Evolutionary conservation across 768 basidiomycete genomes (phyloP).

Genomic region (Cantharellus anzutake): DNA sequence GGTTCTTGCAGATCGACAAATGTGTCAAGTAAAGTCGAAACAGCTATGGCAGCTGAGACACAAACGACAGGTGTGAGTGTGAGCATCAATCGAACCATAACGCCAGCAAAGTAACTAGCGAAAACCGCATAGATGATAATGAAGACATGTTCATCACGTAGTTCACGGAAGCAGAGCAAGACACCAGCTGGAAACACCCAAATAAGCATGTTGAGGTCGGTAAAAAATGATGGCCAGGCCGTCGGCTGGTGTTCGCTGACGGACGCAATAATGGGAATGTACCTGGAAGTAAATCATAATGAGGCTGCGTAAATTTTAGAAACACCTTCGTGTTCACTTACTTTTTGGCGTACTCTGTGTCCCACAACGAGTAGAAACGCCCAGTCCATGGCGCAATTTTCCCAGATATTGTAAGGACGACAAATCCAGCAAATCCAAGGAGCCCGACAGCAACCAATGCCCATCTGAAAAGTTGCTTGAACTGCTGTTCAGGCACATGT

Average conservation of each 20-base stretch:
- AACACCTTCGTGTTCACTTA: constrained; percentile 18
- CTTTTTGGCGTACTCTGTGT: constrained; percentile 98
- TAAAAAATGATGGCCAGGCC: constrained; percentile 99
- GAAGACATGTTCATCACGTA: constrained; percentile 94
- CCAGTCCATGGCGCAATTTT: constrained; percentile 99
- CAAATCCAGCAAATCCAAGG: constrained; percentile 53
- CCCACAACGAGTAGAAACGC: constrained; percentile 98
- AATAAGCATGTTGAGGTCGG: constrained; percentile 95
- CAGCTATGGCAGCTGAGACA: constrained; percentile 75
- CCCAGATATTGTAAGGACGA: constrained; percentile 73
- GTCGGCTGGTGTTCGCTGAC: constrained; percentile 99
- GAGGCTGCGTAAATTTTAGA: constrained; percentile 7
- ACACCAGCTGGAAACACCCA: constrained; percentile 98
- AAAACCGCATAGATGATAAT: constrained; percentile 95
- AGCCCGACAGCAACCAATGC: constrained; percentile 51
- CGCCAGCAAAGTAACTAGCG: constrained; percentile 95
- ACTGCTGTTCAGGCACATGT: constrained; percentile 82
- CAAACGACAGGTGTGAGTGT: constrained; percentile 95
- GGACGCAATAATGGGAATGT: constrained; percentile 95
- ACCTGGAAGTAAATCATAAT: constrained; percentile 24
- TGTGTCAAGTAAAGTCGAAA: constrained; percentile 72
- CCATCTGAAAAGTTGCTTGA: constrained; percentile 58
- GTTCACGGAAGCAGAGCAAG: constrained; percentile 77
- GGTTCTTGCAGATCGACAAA: constrained; percentile 79
- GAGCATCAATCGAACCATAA: constrained; percentile 99